These are phyloP conservation scores for Nakaseomyces bracarensis DNA, from an alignment of 1,139 yeast genomes.

Conservation along the genomic window DNA sequence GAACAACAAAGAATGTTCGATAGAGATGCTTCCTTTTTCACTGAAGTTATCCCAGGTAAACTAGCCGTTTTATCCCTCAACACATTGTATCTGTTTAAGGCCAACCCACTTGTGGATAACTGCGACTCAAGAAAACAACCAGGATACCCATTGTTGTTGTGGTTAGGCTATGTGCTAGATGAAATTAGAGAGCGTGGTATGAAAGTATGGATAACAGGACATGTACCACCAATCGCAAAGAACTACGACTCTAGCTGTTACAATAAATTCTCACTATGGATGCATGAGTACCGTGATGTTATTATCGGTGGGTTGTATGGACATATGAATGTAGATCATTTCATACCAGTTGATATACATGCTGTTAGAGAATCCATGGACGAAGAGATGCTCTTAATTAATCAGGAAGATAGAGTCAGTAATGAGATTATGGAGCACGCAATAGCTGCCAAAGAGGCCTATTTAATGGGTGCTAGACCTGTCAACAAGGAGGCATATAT, in stretches of 20 bases:
- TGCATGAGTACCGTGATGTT: conserved; percentile 72
- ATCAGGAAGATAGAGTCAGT: conserved; percentile 17
- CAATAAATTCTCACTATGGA: conserved; percentile 67
- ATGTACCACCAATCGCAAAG: conserved; percentile 78
- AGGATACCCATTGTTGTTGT: conserved; percentile 64
- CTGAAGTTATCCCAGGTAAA: conserved; percentile 68
- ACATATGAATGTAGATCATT: conserved; percentile 85
- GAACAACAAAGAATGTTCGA: conserved; percentile 68
- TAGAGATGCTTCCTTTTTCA: conserved; percentile 65
- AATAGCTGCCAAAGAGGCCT: conserved; percentile 30
- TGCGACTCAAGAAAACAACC: conserved; percentile 69
- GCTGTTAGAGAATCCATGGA: conserved; percentile 42
- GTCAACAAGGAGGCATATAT: conserved; percentile 54
- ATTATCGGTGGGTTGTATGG: conserved; percentile 79
- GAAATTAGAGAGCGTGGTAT: conserved; percentile 67
- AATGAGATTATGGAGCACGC: conserved; percentile 20
- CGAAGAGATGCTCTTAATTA: background rate
- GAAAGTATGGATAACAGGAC: conserved; percentile 84
- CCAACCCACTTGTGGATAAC: conserved; percentile 74
- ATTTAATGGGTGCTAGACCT: conserved; percentile 52
- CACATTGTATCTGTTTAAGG: conserved; percentile 64
- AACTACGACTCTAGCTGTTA: conserved; percentile 66
- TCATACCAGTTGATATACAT: conserved; percentile 64
- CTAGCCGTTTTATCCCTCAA: conserved; percentile 73
- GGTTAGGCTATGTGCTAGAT: conserved; percentile 68